phyloP scores from a whole-genome alignment of 1,284 basidiomycete genomes.

The Caloboletus firmus region DNA sequence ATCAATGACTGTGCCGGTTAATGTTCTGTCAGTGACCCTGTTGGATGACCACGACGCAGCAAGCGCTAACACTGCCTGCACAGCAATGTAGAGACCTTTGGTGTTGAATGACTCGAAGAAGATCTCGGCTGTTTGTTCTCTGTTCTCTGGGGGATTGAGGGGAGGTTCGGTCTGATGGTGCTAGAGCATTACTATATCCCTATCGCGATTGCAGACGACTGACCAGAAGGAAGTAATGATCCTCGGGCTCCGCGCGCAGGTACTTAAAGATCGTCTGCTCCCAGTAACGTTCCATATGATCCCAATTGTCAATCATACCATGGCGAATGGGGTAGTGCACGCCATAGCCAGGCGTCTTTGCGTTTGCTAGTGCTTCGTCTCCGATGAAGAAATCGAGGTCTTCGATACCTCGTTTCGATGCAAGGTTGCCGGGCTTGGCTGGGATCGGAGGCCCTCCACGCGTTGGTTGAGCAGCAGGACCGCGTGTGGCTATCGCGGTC shows the following conservation, averaged over 20 bases:
- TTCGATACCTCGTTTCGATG: conserved; percentile 96
- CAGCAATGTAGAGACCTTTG: conserved; percentile 96
- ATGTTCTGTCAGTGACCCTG: conserved; percentile 87
- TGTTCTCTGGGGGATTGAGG: conserved; percentile 97
- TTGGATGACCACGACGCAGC: conserved; percentile 97
- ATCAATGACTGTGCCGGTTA: conserved; percentile 98
- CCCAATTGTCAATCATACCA: conserved; percentile 99
- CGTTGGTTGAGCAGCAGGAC: conserved; percentile 59
- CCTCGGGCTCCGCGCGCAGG: conserved; percentile 96
- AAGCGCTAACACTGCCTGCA: conserved; percentile 98
- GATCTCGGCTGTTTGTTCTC: conserved; percentile 99
- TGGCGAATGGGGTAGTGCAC: conserved; percentile 97
- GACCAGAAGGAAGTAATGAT: conserved; percentile 97
- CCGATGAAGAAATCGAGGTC: conserved; percentile 99
- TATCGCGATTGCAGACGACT: conserved; percentile 34
- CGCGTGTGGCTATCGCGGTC: conserved; percentile 89
- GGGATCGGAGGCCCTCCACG: conserved; percentile 73
- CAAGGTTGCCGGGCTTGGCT: conserved; percentile 88
- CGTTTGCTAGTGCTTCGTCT: conserved; percentile 94
- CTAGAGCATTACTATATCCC: conserved; percentile 3
- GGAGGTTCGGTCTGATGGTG: conserved; percentile 88
- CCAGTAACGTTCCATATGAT: conserved; percentile 99
- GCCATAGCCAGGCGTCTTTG: conserved; percentile 87
- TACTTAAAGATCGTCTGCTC: conserved; percentile 99
- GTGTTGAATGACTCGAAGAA: conserved; percentile 99